Evolutionary conservation across 2,329 filamentous ascomycete genomes (phyloP), one percentile per base, ranked within the genome.

Genomic region (Rutstroemia sp.): DNA sequence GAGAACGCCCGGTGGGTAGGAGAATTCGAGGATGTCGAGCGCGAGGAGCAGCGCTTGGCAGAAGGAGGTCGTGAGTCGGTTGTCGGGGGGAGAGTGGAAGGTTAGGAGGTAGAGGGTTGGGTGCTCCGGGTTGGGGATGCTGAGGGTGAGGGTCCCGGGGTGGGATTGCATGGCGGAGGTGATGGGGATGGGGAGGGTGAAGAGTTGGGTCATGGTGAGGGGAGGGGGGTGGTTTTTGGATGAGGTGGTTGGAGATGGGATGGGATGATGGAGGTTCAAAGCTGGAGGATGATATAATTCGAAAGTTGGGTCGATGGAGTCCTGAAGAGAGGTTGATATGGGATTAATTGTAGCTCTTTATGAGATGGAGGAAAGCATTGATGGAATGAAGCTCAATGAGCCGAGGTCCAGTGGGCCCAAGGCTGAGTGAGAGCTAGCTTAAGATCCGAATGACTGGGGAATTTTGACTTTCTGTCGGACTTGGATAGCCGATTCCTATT

Each of bases 51-150:
- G 71, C 12, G 88, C 78, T 57, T 79, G 74, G 73, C 85, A 86
- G 66, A 91, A 87, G 40, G 78, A 73, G 1, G 83, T 82, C 1
- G 83, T 86, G 47, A 92, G 78, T 39, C 89, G 82, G 73, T 92
- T 94, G 73, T 94, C 89, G 1, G 84, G 83, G 1, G 86, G 82
- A 9, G 84, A 86, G 56, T 74, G 75, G 70, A 89, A 87, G 25
- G 86, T 87, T 30, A 92, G 76, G 23, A 92, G 76, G 72, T 94
- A 94, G 67, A 89, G 78, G 39, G 58, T 57, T 1, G 52, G 52
- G 23, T 54, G 52, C 7, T 23, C 21, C 4, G 79, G 75, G 14
- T 75, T 70, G 1, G 86, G 84, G 54, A 79, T 73, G 10, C 84
- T 85, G 75, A 82, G 83, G 60, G 78, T 73, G 60, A 92, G 79